Conservation (phyloP, 225 moss, liverwort and hornwort species). For the Pseudisothecium myosuroides region DNA sequence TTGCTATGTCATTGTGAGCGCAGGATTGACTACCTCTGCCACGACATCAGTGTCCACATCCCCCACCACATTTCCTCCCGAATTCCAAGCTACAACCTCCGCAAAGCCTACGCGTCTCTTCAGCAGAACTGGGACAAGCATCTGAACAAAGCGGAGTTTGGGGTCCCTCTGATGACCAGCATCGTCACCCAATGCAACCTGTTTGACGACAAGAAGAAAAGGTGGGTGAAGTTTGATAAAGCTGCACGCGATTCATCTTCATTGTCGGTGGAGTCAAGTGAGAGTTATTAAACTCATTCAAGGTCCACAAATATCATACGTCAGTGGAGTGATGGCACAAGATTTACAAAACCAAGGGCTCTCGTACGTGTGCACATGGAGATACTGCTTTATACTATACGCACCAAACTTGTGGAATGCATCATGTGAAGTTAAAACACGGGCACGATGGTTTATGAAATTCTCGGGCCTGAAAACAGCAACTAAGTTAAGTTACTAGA, state of each 20-base stretch:
- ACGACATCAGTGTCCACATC: conserved; percentile 82
- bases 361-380: background rate
- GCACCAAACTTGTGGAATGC: background rate
- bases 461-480: background rate
- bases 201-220: conserved; percentile 47
- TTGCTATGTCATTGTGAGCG: background rate
- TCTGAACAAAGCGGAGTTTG: conserved; percentile 72
- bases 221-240: conserved; percentile 65
- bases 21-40: conserved; percentile 78
- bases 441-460: background rate
- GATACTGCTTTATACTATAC: too few relatives aligned
- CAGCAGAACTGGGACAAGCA: conserved; percentile 65
- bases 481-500: too few relatives aligned
- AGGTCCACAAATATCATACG: background rate
- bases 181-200: conserved; percentile 66
- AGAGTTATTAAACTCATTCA: background rate
- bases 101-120: conserved; percentile 57
- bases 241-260: background rate
- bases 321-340: background rate
- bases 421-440: background rate
- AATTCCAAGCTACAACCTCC: conserved; percentile 87
- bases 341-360: background rate
- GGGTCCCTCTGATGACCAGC: conserved; percentile 45
- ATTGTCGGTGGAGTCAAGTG: background rate
- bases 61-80: conserved; percentile 69